Evolutionary conservation across 208 protist species (phyloP), one percentile per base, ranked within the genome.

Genomic region (Leishmania major): DNA sequence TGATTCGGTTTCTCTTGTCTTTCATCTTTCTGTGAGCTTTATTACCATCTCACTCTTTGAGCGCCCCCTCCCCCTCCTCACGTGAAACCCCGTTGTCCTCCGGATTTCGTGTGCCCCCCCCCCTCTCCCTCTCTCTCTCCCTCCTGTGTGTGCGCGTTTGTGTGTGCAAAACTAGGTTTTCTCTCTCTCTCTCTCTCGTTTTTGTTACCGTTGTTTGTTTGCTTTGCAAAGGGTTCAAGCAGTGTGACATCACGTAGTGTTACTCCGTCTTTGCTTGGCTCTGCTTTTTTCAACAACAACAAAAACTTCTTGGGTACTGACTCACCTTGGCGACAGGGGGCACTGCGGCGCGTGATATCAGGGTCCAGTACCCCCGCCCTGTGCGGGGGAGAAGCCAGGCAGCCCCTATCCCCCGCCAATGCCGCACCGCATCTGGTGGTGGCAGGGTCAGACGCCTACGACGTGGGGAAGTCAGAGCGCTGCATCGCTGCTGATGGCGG

Each of bases 1-100:
- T 97, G 87, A 85, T 31, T 5, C 71, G 25, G 28, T 35, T 62
- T 53, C 51, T 57, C 31, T 31, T 57, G 4, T 43, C 43, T 47
- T 47, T 13, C 28, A 17, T 35, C 2, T 8, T 2, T 6, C 10
- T 53, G 19, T 47, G 19, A 0, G 8, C 8, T n/a, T 49, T 47
- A 4, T 43, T 47, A 31, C 28, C 11, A 28, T 71, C 47, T 45
- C 37, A 40, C 37, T 45, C 3, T 47, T 11, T 40, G n/a, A 25
- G 17, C n/a, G 35, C 25, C 40, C 13, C 4, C 10, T 13, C 17
- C 43, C 66, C 11, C 69, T 51, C n/a, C 43, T 45, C 25, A 47
- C 45, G 19, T 73, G 45, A 47, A 51, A n/a, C 43, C 43, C 10
- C 25, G 37, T 51, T 28, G 69, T 31, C 43, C 22, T 51, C 43